phyloP scores from a whole-genome alignment of 805 yeast genomes.

The Jamesozyma lodderae region DNA sequence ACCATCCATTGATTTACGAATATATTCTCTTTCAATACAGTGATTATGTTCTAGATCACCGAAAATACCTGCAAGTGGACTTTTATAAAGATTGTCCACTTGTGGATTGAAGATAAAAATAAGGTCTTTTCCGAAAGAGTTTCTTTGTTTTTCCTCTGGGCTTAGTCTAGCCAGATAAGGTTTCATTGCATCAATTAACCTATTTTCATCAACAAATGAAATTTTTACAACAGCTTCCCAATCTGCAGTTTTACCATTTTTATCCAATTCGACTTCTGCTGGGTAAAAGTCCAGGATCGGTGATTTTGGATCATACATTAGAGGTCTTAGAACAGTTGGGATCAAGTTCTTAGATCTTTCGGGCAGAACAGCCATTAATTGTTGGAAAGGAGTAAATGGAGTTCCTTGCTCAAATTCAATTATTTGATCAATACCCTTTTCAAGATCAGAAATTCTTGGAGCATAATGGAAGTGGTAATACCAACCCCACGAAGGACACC shows the following conservation, averaged over 20 bases:
- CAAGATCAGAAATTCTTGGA: constrained; percentile 85
- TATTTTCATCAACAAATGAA: constrained; percentile 79
- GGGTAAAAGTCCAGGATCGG: constrained; percentile 92
- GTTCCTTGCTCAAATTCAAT: constrained; percentile 56
- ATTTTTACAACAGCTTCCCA: constrained; percentile 97
- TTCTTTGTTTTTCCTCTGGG: constrained; percentile 65
- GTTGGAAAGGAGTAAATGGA: constrained; percentile 91
- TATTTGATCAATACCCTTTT: constrained; percentile 56
- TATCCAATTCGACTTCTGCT: constrained; percentile 72
- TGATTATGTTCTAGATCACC: constrained; percentile 70
- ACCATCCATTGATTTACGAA: constrained; percentile 40
- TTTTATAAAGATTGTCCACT: constrained; percentile 51
- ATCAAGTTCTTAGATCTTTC: constrained; percentile 77
- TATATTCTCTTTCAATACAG: constrained; percentile 56
- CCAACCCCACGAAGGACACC: constrained; percentile 96
- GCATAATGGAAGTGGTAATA: constrained; percentile 82
- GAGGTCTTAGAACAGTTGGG: constrained; percentile 65
- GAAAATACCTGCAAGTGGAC: constrained; percentile 73
- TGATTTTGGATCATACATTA: constrained; percentile 79
- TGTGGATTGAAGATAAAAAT: constrained; percentile 71
- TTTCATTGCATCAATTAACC: constrained; percentile 62
- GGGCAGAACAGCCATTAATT: constrained; percentile 94
- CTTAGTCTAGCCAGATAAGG: constrained; percentile 55
- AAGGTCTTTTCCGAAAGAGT: constrained; percentile 63
- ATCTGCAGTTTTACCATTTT: constrained; percentile 89